These are phyloP conservation scores for Saturnispora besseyi DNA, from an alignment of 805 yeast species.

Conservation along the genomic window DNA sequence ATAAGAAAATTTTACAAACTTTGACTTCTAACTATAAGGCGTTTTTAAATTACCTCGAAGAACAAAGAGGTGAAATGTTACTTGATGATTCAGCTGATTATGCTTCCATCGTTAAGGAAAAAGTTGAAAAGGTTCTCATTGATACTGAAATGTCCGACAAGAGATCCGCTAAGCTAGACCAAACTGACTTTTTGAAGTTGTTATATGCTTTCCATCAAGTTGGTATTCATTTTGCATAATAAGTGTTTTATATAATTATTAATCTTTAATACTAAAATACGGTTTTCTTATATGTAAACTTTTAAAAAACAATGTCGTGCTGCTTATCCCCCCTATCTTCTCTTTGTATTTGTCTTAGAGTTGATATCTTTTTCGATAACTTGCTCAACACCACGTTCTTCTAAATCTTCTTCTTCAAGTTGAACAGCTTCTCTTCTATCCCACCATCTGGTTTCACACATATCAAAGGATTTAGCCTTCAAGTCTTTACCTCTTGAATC, in stretches of 20 bases:
- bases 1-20: conserved; percentile 67
- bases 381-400: conserved; percentile 90
- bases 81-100: conserved; percentile 35
- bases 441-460: conserved; percentile 97
- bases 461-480: conserved; percentile 80
- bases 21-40: conserved; percentile 84
- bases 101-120: conserved; percentile 47
- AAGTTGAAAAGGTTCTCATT: conserved; percentile 62
- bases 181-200: conserved; percentile 80
- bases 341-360: conserved; percentile 29
- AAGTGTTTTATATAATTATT: too few species aligned
- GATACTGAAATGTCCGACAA: conserved; percentile 78
- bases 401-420: conserved; percentile 78
- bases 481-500: conserved; percentile 84
- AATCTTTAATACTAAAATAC: too few species aligned
- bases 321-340: conserved; percentile 35
- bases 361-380: conserved; percentile 64
- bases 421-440: conserved; percentile 92
- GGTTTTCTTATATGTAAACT: too few species aligned
- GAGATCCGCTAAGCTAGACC: conserved; percentile 92
- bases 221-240: conserved; percentile 88
- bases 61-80: conserved; percentile 40
- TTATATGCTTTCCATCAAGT: conserved; percentile 93
- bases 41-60: conserved; percentile 42
- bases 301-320: not conserved